Percentiles rank a stretch among this genome's conserved stretches.
Conservation (phyloP, 371 early-diverging fungal species). For the Rhizopus stolonifer region DNA sequence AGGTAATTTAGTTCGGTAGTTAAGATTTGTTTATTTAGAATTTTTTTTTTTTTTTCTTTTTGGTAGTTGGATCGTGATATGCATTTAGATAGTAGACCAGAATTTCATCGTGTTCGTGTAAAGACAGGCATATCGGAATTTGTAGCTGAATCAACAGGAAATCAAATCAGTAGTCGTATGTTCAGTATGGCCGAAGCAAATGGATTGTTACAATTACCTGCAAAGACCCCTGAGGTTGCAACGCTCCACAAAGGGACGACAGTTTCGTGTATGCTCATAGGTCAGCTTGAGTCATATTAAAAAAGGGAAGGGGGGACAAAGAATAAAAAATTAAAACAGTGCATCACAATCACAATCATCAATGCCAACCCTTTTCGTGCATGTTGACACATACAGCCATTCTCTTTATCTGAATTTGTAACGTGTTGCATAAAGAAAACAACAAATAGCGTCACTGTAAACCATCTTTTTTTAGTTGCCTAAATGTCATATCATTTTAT, state of each 20-base stretch:
- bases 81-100: conserved; percentile 78
- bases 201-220: conserved; percentile 71
- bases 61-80: conserved; percentile 45
- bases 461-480: too few species aligned
- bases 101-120: conserved; percentile 76
- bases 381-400: background rate
- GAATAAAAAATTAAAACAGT: background rate
- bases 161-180: conserved; percentile 82
- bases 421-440: background rate
- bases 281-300: conserved; percentile 17
- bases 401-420: background rate
- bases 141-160: conserved; percentile 68
- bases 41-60: background rate
- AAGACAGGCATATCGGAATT: conserved; percentile 25
- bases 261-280: conserved; percentile 40
- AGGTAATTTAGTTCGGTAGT: conserved; percentile 60
- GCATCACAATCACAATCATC: background rate
- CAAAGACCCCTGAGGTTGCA: conserved; percentile 26
- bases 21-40: too few species aligned
- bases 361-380: background rate
- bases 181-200: conserved; percentile 79
- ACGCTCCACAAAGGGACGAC: conserved; percentile 21
- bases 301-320: background rate
- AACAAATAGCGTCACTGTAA: too few species aligned
- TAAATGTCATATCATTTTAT: too few species aligned